Evolutionary conservation across 345 rosid species (phyloP).

Genomic region (Toxicodendron radicans): DNA sequence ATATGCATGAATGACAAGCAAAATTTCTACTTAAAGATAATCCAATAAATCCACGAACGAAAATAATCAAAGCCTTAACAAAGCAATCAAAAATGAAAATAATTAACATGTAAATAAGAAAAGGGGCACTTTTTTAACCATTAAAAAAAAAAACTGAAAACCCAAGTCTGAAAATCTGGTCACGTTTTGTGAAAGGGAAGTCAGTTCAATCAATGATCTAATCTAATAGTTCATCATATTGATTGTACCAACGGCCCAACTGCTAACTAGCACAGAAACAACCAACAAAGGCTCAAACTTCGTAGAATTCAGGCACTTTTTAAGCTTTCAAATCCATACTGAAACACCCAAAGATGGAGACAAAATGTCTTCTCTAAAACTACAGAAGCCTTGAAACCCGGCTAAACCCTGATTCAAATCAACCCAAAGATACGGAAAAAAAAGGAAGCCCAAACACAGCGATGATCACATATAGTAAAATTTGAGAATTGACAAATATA

Average conservation of each 20-base stretch:
- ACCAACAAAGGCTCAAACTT: not conserved
- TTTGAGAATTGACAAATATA: not conserved
- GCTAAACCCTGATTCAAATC: not conserved
- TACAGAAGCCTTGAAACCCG: not conserved
- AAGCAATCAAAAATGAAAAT: conserved; percentile 1
- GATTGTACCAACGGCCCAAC: not conserved
- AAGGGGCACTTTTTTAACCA: not conserved
- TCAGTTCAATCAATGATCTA: not conserved
- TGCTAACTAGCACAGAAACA: not conserved
- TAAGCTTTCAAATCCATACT: not conserved
- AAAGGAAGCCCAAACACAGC: not conserved
- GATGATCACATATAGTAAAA: not conserved
- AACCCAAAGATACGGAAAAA: not conserved
- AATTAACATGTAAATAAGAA: not conserved
- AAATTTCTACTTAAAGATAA: not conserved
- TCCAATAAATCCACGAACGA: not conserved
- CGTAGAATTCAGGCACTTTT: not conserved
- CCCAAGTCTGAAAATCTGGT: not conserved
- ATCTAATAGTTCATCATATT: not conserved
- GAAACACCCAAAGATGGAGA: not conserved
- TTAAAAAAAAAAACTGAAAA: not conserved
- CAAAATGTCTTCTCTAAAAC: too few relatives aligned
- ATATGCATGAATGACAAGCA: not conserved
- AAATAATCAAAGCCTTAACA: not conserved
- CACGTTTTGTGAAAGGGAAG: not conserved